Evolutionary conservation across 2,329 filamentous ascomycete species (phyloP).

Genomic region (Monosporascus sp.): DNA sequence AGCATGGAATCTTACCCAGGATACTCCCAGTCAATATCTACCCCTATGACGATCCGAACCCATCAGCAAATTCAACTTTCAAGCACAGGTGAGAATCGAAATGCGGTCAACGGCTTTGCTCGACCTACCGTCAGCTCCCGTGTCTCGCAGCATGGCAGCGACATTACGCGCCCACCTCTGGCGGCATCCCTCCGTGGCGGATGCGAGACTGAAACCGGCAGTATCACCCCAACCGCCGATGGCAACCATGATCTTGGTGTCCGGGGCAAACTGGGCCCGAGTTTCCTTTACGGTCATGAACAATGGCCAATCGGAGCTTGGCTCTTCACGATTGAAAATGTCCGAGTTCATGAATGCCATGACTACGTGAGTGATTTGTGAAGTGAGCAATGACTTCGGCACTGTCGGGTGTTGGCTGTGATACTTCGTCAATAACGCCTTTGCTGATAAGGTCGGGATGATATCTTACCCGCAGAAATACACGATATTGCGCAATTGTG

Average conservation of each 20-base stretch:
- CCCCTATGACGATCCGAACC: background rate
- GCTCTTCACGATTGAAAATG: slow-evolving; percentile 38
- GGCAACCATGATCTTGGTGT: slow-evolving; percentile 62
- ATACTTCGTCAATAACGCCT: background rate
- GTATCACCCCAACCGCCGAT: slow-evolving; percentile 73
- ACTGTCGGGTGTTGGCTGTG: slow-evolving; percentile 11
- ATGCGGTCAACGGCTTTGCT: background rate
- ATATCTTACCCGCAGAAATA: slow-evolving; percentile 10
- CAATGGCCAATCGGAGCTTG: slow-evolving; percentile 38
- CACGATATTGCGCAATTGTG: slow-evolving; percentile 10
- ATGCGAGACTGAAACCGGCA: slow-evolving; percentile 52
- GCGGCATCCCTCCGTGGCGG: background rate
- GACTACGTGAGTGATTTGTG: slow-evolving; percentile 44
- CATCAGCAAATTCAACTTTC: background rate
- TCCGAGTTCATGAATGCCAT: slow-evolving; percentile 45
- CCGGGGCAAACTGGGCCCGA: slow-evolving; percentile 41
- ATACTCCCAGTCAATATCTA: slow-evolving; percentile 62
- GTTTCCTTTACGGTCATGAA: slow-evolving; percentile 44
- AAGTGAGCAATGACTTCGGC: slow-evolving; percentile 23
- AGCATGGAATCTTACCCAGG: slow-evolving; percentile 23
- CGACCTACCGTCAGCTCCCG: background rate
- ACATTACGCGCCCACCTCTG: background rate
- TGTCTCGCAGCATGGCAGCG: background rate
- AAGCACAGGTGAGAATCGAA: background rate
- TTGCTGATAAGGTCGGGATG: background rate